Conservation (phyloP, 1,139 yeast species). For the Schwanniomyces etchellsii region DNA sequence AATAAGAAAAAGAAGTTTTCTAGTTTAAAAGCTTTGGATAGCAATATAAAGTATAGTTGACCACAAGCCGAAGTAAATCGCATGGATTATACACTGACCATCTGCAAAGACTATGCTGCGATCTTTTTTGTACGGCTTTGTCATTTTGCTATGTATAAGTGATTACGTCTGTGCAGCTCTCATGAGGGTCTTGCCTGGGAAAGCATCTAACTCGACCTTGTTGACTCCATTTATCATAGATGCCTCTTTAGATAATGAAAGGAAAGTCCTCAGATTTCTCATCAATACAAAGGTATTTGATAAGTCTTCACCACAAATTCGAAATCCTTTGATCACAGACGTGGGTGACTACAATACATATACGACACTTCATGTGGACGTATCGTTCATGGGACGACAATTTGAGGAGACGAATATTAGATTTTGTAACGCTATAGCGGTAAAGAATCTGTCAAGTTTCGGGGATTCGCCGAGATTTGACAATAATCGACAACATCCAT, state of each 20-base stretch:
- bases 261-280: constrained; percentile 30
- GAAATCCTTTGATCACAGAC: constrained; percentile 26
- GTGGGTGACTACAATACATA: constrained; percentile 41
- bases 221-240: constrained; percentile 34
- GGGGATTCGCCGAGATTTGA: constrained; percentile 18
- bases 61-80: too few relatives aligned
- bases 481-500: neutral
- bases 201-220: too few relatives aligned
- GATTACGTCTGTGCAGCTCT: too few relatives aligned
- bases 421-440: constrained; percentile 42
- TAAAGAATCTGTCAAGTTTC: constrained; percentile 27
- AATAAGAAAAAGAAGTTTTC: too few relatives aligned
- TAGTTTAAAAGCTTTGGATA: too few relatives aligned
- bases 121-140: too few relatives aligned
- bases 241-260: constrained; percentile 33
- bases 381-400: constrained; percentile 39
- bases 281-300: constrained; percentile 30
- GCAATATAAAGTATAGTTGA: too few relatives aligned
- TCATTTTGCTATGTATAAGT: too few relatives aligned
- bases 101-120: too few relatives aligned
- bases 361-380: constrained; percentile 44
- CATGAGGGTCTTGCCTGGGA: too few relatives aligned
- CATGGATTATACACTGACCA: too few relatives aligned
- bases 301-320: constrained; percentile 9
- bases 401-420: constrained; percentile 34